Base-by-base conservation (phyloP, 2,329 filamentous ascomycete genomes). In the Penicillium sp. region DNA sequence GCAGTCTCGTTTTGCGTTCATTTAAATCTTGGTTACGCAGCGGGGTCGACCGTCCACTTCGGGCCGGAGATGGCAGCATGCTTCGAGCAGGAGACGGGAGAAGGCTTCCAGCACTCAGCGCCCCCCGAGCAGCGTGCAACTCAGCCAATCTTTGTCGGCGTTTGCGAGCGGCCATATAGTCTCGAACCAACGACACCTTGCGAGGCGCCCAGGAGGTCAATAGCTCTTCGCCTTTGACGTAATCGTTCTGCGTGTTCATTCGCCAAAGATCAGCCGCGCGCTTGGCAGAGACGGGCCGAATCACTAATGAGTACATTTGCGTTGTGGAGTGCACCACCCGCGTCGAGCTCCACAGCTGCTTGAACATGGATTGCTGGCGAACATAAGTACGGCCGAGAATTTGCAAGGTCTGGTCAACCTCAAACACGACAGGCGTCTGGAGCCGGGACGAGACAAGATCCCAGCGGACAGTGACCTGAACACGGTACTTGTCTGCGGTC, bases 221-320 rank as follows among this genome's bases (percentile, higher is more conserved):
- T 42, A 84, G 79, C 67, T 98, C 93, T 69, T 98, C 90, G 47
- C 93, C 93, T 67, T 95, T 96, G 60, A 98, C 88, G 64, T 96
- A 97, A 66, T 95, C 89, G 61, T 95, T 86, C 50, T 88, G 85
- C 12, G 90, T 97, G 67, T 90, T 94, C 83, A 97, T 89, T 46
- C 93, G 83, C 93, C 93, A 98, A 9, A 98, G 76, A 65, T 98
- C 93, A 3, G 89, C 89, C 0, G 90, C 88, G 40, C 88, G 82
- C 70, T 96, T 96, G 43, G 95, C 90, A 3, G 90, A 90, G 6
- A 88, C 84, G 0, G 93, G 93, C 28, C 89, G 85, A 68, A 97
- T 84, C 5, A 84, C 84, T 43, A 97, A 74, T 1, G 88, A 90
- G 69, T 95, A 98, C 49, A 95, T 88, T 39, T 83, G 84, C 18